Evolutionary conservation across 805 yeast species (phyloP).

Genomic region (Candida mattraensis): DNA sequence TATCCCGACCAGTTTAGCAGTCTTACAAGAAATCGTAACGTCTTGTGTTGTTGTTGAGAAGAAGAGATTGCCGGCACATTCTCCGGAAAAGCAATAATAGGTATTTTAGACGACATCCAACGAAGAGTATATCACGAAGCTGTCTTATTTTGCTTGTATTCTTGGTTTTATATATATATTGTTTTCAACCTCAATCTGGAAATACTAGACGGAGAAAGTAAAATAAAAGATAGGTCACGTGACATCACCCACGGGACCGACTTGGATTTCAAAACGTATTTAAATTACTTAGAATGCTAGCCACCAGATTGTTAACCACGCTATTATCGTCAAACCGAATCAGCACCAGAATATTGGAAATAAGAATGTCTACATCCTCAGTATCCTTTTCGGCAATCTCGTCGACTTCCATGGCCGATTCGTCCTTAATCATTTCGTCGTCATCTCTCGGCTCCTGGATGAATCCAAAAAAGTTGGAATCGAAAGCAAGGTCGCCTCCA

Average conservation of each 20-base stretch:
- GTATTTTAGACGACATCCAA: constrained; percentile 17
- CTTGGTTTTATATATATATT: too few species aligned
- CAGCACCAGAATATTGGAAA: constrained; percentile 22
- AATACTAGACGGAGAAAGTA: too few species aligned
- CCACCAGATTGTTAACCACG: constrained; percentile 19
- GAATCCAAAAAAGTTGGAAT: constrained; percentile 32
- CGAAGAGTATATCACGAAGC: background rate
- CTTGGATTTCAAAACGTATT: constrained; percentile 3
- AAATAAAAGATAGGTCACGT: background rate
- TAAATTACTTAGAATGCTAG: constrained; percentile 18
- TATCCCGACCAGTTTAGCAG: constrained; percentile 39
- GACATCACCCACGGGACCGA: background rate
- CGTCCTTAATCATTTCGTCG: constrained; percentile 9
- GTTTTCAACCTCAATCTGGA: too few species aligned
- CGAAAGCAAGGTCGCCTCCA: constrained; percentile 23
- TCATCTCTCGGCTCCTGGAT: constrained; percentile 29
- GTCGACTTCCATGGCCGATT: constrained; percentile 7
- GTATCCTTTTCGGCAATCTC: constrained; percentile 1
- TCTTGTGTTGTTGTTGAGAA: constrained; percentile 24
- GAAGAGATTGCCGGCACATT: constrained; percentile 14
- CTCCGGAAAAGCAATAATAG: constrained; percentile 37
- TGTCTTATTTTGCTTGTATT: too few species aligned
- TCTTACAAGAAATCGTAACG: constrained; percentile 29
- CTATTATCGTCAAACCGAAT: constrained; percentile 12
- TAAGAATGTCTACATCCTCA: constrained; percentile 16